phyloP scores from a whole-genome alignment of 768 basidiomycete species.

The Leccinum aurantiacum region DNA sequence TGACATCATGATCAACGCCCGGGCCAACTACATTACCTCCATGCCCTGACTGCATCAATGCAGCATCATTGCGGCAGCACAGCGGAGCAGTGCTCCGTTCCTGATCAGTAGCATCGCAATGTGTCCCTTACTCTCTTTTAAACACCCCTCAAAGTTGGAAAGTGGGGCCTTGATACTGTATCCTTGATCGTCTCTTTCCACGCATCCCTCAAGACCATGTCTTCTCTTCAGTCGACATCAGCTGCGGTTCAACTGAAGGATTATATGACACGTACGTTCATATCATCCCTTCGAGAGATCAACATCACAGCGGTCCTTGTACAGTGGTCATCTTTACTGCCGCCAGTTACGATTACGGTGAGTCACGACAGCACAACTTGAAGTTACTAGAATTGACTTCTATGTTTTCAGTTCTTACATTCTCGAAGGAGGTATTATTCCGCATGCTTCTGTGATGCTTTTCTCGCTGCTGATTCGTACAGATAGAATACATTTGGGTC shows the following conservation, averaged over 20 bases:
- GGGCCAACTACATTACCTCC: too few relatives aligned
- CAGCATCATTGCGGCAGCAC: too few relatives aligned
- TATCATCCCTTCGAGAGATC: background rate
- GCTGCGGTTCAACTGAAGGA: background rate
- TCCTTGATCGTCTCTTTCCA: too few relatives aligned
- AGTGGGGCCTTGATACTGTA: too few relatives aligned
- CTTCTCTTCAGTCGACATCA: background rate
- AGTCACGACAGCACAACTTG: background rate
- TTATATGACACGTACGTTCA: background rate
- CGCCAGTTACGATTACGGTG: conserved; percentile 14
- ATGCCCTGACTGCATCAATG: too few relatives aligned
- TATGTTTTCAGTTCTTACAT: conserved; percentile 7
- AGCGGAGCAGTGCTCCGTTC: too few relatives aligned
- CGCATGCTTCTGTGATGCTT: background rate
- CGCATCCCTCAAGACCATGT: background rate
- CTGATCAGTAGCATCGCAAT: too few relatives aligned
- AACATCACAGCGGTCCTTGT: background rate
- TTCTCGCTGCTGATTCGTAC: background rate
- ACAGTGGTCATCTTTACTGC: conserved; percentile 1
- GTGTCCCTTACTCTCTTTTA: too few relatives aligned
- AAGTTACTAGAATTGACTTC: background rate
- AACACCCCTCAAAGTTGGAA: too few relatives aligned
- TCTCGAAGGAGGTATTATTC: conserved; percentile 6
- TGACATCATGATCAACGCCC: too few relatives aligned
- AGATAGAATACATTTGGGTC: conserved; percentile 19